These are phyloP conservation scores for Lentinula guzmanii DNA, from an alignment of 768 basidiomycete genomes.

Conservation along the genomic window DNA sequence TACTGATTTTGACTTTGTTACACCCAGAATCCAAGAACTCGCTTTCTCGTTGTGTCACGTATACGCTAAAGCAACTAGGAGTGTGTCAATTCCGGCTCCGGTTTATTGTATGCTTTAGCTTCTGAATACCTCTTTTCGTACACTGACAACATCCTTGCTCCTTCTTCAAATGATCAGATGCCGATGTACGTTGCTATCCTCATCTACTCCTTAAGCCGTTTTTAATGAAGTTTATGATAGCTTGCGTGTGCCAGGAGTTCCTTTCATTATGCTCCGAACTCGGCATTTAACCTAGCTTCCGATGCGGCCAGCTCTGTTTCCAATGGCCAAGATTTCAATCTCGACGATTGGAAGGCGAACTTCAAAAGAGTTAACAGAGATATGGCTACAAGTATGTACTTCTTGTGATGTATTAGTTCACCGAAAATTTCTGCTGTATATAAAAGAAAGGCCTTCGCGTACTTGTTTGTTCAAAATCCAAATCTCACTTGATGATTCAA, in stretches of 20 bases:
- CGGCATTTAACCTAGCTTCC: background rate
- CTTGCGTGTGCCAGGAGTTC: background rate
- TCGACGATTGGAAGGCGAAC: constrained; percentile 4
- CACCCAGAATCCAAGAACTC: constrained; percentile 30
- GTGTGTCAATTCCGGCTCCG: constrained; percentile 54
- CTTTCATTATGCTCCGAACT: background rate
- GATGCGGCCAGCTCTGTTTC: background rate
- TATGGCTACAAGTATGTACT: background rate
- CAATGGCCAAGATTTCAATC: background rate
- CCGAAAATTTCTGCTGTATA: no score
- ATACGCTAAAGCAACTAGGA: constrained; percentile 48
- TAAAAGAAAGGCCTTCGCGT: no score
- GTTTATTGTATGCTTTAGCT: constrained; percentile 45
- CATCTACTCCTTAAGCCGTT: no score
- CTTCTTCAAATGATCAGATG: background rate
- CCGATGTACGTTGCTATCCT: constrained; percentile 1
- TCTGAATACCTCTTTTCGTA: background rate
- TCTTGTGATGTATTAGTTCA: background rate
- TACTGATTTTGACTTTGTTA: no score
- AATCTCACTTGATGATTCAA: no score
- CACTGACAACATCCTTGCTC: background rate
- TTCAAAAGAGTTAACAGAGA: background rate
- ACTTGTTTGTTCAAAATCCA: no score
- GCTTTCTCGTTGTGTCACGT: constrained; percentile 46
- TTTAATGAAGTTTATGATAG: background rate